Percentiles rank a stretch among this genome's conserved stretches.
phyloP scores from a whole-genome alignment of 2,329 filamentous ascomycete genomes.

The Alternaria dauci region DNA sequence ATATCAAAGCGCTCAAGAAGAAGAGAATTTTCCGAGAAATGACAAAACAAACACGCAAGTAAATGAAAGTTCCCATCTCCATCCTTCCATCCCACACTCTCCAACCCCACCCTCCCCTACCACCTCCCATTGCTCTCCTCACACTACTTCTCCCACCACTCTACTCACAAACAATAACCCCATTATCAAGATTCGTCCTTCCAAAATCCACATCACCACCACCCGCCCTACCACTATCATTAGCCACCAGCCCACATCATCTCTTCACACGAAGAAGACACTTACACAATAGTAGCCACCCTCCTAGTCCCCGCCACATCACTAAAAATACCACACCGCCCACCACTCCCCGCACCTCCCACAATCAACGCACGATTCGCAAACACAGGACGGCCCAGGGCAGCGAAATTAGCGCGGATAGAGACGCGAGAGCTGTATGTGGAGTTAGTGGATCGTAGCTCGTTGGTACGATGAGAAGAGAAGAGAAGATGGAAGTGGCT shows the following conservation, averaged over 20 bases:
- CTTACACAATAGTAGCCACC: slow-evolving; percentile 2
- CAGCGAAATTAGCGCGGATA: neutral
- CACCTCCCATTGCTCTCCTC: rapidly evolving
- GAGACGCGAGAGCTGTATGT: neutral
- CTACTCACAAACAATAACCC: neutral
- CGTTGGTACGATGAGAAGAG: too few relatives aligned
- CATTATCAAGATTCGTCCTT: neutral
- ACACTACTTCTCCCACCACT: rapidly evolving
- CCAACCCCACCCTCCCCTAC: too few relatives aligned
- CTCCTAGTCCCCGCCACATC: neutral
- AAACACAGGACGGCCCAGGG: neutral
- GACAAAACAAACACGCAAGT: neutral
- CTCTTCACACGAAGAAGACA: neutral
- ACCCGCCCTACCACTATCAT: neutral
- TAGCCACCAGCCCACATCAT: neutral
- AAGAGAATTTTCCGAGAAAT: neutral
- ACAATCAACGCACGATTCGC: slow-evolving; percentile 1
- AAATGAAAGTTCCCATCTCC: neutral
- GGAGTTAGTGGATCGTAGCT: too few relatives aligned
- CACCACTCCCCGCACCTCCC: neutral
- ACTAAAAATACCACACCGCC: neutral
- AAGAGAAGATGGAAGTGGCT: too few relatives aligned
- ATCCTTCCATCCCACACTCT: neutral
- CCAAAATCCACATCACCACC: neutral
- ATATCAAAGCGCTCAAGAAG: neutral